A percentile compares a stretch with the other conserved stretches of the same genome.
Evolutionary conservation across 2,329 filamentous ascomycete species (phyloP).

Genomic region (Aspergillus aculeatinus): DNA sequence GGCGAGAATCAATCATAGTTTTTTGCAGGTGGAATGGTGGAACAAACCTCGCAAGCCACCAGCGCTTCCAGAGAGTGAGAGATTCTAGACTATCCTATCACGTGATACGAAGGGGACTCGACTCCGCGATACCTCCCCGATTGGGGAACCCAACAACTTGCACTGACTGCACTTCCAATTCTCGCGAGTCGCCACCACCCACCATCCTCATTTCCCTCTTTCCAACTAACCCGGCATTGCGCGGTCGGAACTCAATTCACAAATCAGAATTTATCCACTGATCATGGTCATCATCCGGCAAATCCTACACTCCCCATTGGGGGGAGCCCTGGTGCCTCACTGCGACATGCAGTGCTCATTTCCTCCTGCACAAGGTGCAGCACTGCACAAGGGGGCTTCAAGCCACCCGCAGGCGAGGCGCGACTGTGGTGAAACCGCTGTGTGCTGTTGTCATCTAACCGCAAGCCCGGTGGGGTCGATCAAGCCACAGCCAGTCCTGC

Average conservation of each 20-base stretch:
- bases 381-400: neutral
- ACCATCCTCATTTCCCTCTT: neutral
- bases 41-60: neutral
- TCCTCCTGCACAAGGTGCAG: neutral
- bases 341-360: neutral
- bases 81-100: neutral
- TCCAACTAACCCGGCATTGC: neutral
- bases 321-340: neutral
- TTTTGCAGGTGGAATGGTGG: too few relatives aligned
- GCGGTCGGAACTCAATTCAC: neutral
- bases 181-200: neutral
- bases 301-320: neutral
- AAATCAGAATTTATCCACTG: neutral
- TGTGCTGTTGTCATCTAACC: neutral
- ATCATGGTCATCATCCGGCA: neutral
- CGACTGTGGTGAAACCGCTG: neutral
- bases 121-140: neutral
- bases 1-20: neutral
- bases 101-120: neutral
- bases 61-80: neutral
- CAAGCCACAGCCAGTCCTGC: neutral
- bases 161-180: too few relatives aligned
- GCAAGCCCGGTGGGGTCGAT: neutral
- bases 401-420: neutral
- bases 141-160: neutral